Percentiles rank a stretch among this genome's conserved stretches.
These are phyloP conservation scores for Dactylellina parvicollis DNA, from an alignment of 2,329 filamentous ascomycete genomes.

Conservation along the genomic window DNA sequence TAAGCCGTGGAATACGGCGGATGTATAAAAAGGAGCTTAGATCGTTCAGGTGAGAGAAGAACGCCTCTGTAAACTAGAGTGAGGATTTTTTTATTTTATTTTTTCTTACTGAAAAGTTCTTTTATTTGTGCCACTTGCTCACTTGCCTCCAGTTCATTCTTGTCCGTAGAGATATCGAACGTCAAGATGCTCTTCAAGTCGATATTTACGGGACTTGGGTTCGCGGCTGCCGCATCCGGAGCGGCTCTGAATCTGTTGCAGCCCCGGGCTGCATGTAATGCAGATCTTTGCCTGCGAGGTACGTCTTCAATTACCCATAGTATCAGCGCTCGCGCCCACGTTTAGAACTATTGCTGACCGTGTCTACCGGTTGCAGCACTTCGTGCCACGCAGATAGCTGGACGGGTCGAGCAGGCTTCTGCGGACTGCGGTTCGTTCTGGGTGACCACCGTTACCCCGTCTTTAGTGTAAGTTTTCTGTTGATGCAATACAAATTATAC, in stretches of 20 bases:
- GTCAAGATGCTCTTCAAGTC: not conserved
- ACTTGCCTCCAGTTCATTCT: not conserved
- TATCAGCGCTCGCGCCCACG: no score
- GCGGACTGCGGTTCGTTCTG: constrained; percentile 16
- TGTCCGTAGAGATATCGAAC: not conserved
- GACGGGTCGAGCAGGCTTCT: constrained; percentile 6
- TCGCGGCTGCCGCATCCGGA: constrained; percentile 5
- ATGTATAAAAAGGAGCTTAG: not conserved
- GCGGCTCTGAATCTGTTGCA: not conserved
- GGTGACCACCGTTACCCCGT: constrained; percentile 9
- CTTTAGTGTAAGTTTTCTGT: not conserved
- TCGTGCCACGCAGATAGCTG: constrained; percentile 9
- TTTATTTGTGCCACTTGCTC: not conserved
- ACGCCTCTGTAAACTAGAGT: no score
- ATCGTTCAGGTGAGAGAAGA: no score
- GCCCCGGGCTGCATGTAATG: constrained; percentile 10
- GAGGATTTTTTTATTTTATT: no score
- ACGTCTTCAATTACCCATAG: not conserved
- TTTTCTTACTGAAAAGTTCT: not conserved
- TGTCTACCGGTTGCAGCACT: not conserved
- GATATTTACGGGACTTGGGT: not conserved
- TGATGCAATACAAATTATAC: not conserved
- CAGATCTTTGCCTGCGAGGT: constrained; percentile 13
- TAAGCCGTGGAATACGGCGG: not conserved
- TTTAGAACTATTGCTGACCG: no score